Percentiles rank a stretch among this genome's conserved stretches.
Conservation (phyloP, 176 grass and related monocot species). For the Oropetium thomaeum region DNA sequence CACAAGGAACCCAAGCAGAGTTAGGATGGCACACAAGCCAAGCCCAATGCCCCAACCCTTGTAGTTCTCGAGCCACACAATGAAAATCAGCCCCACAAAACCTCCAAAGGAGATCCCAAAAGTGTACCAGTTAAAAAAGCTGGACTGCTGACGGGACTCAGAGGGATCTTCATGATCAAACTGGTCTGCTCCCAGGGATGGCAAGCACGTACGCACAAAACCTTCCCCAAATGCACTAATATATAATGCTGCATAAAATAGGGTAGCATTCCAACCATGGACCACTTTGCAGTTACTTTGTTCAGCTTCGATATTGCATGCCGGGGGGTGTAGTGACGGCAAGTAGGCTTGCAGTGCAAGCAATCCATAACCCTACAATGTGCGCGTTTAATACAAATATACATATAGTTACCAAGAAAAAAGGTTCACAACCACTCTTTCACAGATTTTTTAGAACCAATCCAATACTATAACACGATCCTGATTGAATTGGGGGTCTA, state of each 20-base stretch:
- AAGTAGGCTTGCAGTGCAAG: slow-evolving; percentile 54
- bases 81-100: slow-evolving; percentile 42
- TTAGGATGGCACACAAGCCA: slow-evolving; percentile 25
- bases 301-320: slow-evolving; percentile 36
- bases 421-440: background rate
- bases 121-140: slow-evolving; percentile 61
- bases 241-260: slow-evolving; percentile 42
- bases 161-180: slow-evolving; percentile 50
- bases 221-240: slow-evolving; percentile 48
- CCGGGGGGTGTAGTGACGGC: slow-evolving; percentile 45
- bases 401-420: background rate
- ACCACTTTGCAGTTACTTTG: slow-evolving; percentile 29
- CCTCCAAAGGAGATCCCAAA: slow-evolving; percentile 52
- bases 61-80: slow-evolving; percentile 57
- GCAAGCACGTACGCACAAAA: slow-evolving; percentile 39
- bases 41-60: slow-evolving; percentile 61
- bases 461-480: background rate
- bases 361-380: slow-evolving; percentile 50
- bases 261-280: slow-evolving; percentile 42
- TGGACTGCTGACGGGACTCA: slow-evolving; percentile 35
- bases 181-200: slow-evolving; percentile 63
- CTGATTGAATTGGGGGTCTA: background rate
- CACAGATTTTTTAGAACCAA: background rate
- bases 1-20: slow-evolving; percentile 41
- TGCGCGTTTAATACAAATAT: background rate